Conservation (phyloP, 495 filamentous ascomycete species). For the Opeltia flavorubescens region DNA sequence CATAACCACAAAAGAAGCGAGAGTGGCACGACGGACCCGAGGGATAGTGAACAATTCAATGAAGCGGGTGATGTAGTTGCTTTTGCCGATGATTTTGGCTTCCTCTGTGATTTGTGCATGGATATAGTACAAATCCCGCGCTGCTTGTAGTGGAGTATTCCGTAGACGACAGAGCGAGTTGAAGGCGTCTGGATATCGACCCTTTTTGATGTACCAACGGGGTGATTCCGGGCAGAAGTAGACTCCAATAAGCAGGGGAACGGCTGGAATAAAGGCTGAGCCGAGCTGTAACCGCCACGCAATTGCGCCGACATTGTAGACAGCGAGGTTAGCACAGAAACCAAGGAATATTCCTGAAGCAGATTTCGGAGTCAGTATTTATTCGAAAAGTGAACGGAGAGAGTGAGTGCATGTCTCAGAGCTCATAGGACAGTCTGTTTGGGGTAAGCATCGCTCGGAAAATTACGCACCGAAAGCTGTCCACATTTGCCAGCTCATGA, state of each 20-base stretch:
- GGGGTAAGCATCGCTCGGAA: not conserved
- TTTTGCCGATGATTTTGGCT: slow-evolving; percentile 27
- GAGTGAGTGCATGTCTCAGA: not conserved
- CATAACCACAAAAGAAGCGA: slow-evolving; percentile 53
- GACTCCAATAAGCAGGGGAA: slow-evolving; percentile 47
- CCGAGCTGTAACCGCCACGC: slow-evolving; percentile 52
- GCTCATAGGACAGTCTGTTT: not conserved
- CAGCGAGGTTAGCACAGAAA: slow-evolving; percentile 43
- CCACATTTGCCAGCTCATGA: slow-evolving; percentile 50
- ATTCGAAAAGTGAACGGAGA: not conserved
- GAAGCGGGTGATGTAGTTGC: slow-evolving; percentile 43
- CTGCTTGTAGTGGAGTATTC: slow-evolving; percentile 44
- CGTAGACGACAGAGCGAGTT: slow-evolving; percentile 46
- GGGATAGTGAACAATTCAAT: slow-evolving; percentile 55
- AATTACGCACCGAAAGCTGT: too few species aligned
- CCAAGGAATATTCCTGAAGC: slow-evolving; percentile 51
- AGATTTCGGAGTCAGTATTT: slow-evolving; percentile 21
- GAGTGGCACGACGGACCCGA: slow-evolving; percentile 50
- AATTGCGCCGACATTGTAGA: slow-evolving; percentile 37
- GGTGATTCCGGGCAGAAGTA: slow-evolving; percentile 58
- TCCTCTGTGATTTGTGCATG: slow-evolving; percentile 45
- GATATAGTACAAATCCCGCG: slow-evolving; percentile 54
- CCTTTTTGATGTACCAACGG: slow-evolving; percentile 53
- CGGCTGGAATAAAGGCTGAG: slow-evolving; percentile 56
- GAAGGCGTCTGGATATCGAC: slow-evolving; percentile 39